Percentiles rank a stretch among this genome's conserved stretches.
Evolutionary conservation across 176 grass and related monocot species (phyloP).

Genomic region (Ensete ventricosum): DNA sequence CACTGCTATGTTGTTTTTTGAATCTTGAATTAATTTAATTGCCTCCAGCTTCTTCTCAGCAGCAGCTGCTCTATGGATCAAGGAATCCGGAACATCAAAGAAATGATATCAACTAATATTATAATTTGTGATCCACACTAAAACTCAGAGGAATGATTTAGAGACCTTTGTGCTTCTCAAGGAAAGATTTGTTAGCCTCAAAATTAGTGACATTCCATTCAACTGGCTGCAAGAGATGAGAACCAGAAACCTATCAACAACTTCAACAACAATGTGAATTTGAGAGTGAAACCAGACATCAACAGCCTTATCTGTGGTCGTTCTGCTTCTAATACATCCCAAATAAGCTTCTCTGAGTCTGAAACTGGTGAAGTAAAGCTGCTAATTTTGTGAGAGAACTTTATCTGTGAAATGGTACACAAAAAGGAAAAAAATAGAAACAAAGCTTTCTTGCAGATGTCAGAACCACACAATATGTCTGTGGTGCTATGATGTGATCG

Average conservation of each 20-base stretch:
- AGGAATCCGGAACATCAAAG: conserved; percentile 40
- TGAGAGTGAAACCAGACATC: conserved; percentile 2
- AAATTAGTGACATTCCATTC: conserved; percentile 74
- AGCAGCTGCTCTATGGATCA: conserved; percentile 73
- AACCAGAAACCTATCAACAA: not conserved
- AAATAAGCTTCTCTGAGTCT: conserved; percentile 78
- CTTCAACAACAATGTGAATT: conserved; percentile 1
- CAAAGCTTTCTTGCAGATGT: too few species aligned
- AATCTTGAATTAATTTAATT: conserved; percentile 95
- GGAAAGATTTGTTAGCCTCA: conserved; percentile 68
- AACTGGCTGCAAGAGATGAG: conserved; percentile 51
- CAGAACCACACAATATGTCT: too few species aligned
- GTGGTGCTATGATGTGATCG: too few species aligned
- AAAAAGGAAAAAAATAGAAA: too few species aligned
- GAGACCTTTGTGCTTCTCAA: conserved; percentile 78
- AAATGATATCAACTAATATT: not conserved
- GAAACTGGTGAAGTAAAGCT: conserved; percentile 56
- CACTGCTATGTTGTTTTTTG: conserved; percentile 47
- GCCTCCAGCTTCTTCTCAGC: conserved; percentile 70
- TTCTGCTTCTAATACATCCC: too few species aligned
- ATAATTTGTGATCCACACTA: not conserved
- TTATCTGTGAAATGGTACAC: conserved; percentile 46
- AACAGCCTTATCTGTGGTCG: conserved; percentile 65
- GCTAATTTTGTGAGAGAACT: conserved; percentile 78
- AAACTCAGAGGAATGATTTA: conserved; percentile 1